Percentiles rank a stretch among this genome's conserved stretches.
These are phyloP conservation scores for Strobilomyces dryophilus DNA, from an alignment of 768 basidiomycete species.

Conservation along the genomic window DNA sequence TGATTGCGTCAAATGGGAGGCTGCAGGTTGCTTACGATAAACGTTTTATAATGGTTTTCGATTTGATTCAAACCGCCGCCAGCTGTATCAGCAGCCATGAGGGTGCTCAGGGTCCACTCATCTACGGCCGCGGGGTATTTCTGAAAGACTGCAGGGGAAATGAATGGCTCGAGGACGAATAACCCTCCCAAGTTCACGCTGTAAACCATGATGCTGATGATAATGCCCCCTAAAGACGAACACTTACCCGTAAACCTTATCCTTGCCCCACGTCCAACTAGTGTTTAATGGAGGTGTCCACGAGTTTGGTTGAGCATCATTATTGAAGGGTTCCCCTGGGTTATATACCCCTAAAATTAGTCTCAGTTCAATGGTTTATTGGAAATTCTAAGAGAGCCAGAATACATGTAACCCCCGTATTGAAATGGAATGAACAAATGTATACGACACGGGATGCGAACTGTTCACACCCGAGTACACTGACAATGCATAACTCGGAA, in stretches of 20 bases:
- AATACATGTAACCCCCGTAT: neutral
- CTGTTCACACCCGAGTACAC: neutral
- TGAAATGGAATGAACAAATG: neutral
- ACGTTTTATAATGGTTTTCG: slow-evolving; percentile 76
- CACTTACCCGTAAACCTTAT: slow-evolving; percentile 57
- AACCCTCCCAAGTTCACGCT: slow-evolving; percentile 73
- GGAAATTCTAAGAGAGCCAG: neutral
- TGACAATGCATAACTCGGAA: neutral
- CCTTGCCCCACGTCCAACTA: slow-evolving; percentile 64
- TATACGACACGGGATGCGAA: neutral
- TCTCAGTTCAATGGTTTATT: slow-evolving; percentile 1
- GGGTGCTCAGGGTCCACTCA: slow-evolving; percentile 63
- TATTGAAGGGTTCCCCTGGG: slow-evolving; percentile 71
- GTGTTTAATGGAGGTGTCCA: slow-evolving; percentile 80
- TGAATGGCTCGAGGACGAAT: slow-evolving; percentile 78
- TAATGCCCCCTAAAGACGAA: slow-evolving; percentile 2
- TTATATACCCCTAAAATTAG: slow-evolving; percentile 52
- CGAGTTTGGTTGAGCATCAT: slow-evolving; percentile 67
- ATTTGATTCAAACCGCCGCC: slow-evolving; percentile 63
- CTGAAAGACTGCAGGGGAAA: slow-evolving; percentile 60
- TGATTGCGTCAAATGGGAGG: neutral
- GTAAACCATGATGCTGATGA: slow-evolving; percentile 9
- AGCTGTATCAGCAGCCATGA: slow-evolving; percentile 63
- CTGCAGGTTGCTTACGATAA: slow-evolving; percentile 55
- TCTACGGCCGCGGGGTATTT: slow-evolving; percentile 54